Evolutionary conservation across 108 stramenopile species (phyloP).

Genomic region (Parmales sp.): DNA sequence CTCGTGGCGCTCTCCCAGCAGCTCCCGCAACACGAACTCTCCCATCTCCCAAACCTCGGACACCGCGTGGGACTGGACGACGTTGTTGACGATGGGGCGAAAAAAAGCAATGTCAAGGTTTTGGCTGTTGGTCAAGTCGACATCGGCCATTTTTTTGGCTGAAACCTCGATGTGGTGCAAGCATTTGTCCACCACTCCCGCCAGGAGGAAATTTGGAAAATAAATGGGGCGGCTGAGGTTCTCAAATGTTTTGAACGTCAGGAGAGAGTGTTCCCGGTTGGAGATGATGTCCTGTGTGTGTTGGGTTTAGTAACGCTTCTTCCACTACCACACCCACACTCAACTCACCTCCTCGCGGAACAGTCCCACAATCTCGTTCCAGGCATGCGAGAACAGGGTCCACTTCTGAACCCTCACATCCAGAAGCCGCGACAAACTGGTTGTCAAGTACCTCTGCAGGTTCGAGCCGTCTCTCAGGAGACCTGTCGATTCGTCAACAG

Average conservation of each 20-base stretch:
- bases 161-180: constrained; percentile 61
- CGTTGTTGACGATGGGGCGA: constrained; percentile 54
- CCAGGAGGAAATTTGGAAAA: constrained; percentile 92
- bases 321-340: too few relatives aligned
- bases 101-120: constrained; percentile 44
- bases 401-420: constrained; percentile 92
- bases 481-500: constrained; percentile 45
- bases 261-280: constrained; percentile 76
- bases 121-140: constrained; percentile 44
- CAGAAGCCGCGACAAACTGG: constrained; percentile 37
- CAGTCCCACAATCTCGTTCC: constrained; percentile 92
- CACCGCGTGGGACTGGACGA: constrained; percentile 84
- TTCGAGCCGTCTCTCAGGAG: too few relatives aligned
- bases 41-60: constrained; percentile 93
- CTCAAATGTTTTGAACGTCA: constrained; percentile 88
- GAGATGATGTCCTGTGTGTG: constrained; percentile 65
- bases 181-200: constrained; percentile 88
- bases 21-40: constrained; percentile 52
- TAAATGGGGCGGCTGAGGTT: constrained; percentile 90
- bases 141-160: constrained; percentile 36
- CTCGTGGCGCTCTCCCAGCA: constrained; percentile 72
- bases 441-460: constrained; percentile 71
- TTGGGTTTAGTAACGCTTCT: too few relatives aligned
- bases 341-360: constrained; percentile 75
- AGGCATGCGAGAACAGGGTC: constrained; percentile 92